Evolutionary conservation across 768 basidiomycete genomes (phyloP).

Genomic region (Termitomyces sp.): DNA sequence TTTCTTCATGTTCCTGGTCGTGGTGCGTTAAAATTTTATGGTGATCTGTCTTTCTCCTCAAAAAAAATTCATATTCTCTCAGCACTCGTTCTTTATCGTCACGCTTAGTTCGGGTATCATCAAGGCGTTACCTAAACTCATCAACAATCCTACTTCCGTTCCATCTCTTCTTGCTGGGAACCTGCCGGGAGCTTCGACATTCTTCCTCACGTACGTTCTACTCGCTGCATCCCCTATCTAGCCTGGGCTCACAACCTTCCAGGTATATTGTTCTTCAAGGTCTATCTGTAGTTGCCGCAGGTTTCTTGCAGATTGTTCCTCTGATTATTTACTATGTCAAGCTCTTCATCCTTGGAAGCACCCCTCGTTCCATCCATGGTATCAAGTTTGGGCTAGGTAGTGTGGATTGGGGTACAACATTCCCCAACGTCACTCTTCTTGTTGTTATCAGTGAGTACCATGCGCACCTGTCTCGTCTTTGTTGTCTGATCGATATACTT

Average conservation of each 20-base stretch:
- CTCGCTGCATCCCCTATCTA: neutral
- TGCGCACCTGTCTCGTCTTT: neutral
- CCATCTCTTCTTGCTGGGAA: constrained; percentile 72
- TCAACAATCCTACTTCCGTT: constrained; percentile 64
- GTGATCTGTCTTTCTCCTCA: neutral
- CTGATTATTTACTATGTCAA: constrained; percentile 89
- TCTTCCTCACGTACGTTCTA: constrained; percentile 78
- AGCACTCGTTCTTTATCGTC: constrained; percentile 94
- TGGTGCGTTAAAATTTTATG: constrained; percentile 50
- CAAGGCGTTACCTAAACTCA: constrained; percentile 58
- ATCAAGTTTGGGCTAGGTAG: constrained; percentile 74
- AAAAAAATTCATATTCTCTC: constrained; percentile 8
- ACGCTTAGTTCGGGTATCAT: constrained; percentile 84
- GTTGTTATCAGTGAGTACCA: constrained; percentile 70
- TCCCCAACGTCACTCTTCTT: constrained; percentile 70
- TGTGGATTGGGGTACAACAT: constrained; percentile 76
- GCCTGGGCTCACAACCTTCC: neutral
- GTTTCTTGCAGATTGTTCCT: constrained; percentile 75
- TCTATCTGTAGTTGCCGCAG: constrained; percentile 72
- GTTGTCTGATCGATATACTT: constrained; percentile 1
- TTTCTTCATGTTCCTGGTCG: constrained; percentile 88
- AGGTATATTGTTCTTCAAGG: constrained; percentile 82
- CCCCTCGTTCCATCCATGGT: constrained; percentile 78
- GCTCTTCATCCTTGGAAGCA: constrained; percentile 81
- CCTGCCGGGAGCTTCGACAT: constrained; percentile 80